Base-by-base conservation (phyloP, 257 asterid genomes). In the Solanum gracilifrons region DNA sequence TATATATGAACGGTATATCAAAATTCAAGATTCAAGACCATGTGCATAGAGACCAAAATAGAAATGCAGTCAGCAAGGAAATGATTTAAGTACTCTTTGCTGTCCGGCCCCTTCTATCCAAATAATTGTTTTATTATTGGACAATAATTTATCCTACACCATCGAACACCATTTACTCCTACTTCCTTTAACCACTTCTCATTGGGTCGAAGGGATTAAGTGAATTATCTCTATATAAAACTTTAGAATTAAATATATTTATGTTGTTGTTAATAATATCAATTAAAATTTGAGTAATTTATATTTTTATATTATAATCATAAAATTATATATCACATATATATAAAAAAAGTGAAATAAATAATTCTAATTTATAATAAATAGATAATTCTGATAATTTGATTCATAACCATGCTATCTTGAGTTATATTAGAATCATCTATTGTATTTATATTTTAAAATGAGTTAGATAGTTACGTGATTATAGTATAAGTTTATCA, bases 21-120 rank as follows among this genome's bases (percentile, higher is more conserved):
- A 0, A 0, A 18, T 4, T 55, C 4, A 0, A 0, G 0, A 18
- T 4, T 55, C 4, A 2, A 55, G n/a, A 55, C 21, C 58, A 48
- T 48, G 58, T 48, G 58, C 58, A 48, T 48, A 6, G 0, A 55
- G 0, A 7, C 71, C 71, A 62, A n/a, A 62, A 62, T 2, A 10
- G 16, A 74, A 21, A 33, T 72, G 46, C 76, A 29, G 5, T 29
- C 35, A 29, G 20, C 33, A 29, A 18, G 4, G 13, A 23, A 18
- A 20, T 29, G n/a, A 55, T 13, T 7, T n/a, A 2, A 4, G 4
- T 33, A 41, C 84, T 39, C 0, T 32, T 41, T 79, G 64, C 10
- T 41, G 37, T 29, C 3, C 5, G 25, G 9, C n/a, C 84, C 62
- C 62, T 0, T 2, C n/a, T 77, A 13, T 41, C 5, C 64, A 77